phyloP scores from a whole-genome alignment of 306 rosid species.

The Vachellia pachyceras region DNA sequence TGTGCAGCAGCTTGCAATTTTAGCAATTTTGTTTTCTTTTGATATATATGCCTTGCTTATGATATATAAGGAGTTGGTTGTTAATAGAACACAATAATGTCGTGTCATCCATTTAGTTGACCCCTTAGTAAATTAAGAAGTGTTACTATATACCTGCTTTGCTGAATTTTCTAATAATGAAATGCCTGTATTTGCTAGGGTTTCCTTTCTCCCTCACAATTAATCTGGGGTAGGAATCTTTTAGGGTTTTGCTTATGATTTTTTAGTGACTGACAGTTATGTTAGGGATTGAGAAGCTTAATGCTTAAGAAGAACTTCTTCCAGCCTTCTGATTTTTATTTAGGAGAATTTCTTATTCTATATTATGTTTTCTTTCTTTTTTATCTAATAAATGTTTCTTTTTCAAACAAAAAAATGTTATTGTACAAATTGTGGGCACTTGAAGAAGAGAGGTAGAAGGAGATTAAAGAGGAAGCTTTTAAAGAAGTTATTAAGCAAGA shows the following conservation, averaged over 20 bases:
- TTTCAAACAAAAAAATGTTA: not conserved
- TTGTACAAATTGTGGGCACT: not conserved
- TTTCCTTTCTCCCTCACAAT: not conserved
- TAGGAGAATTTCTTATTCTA: not conserved
- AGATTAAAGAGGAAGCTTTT: too few relatives aligned
- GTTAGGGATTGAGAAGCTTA: not conserved
- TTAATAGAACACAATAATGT: not conserved
- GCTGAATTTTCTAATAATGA: not conserved
- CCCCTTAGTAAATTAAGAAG: not conserved
- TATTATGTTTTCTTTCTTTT: not conserved
- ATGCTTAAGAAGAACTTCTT: not conserved
- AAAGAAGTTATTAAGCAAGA: too few relatives aligned
- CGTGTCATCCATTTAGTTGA: not conserved
- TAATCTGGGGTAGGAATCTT: not conserved
- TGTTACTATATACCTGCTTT: not conserved
- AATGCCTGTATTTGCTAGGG: not conserved
- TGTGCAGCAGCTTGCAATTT: not conserved
- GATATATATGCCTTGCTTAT: not conserved
- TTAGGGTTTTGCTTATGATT: not conserved
- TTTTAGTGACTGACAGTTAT: not conserved
- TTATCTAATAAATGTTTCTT: not conserved
- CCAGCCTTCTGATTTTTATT: not conserved
- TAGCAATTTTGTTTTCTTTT: not conserved
- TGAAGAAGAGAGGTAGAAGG: too few relatives aligned
- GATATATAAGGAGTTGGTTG: not conserved